phyloP scores from a whole-genome alignment of 345 rosid genomes.

The Anacardium occidentale region DNA sequence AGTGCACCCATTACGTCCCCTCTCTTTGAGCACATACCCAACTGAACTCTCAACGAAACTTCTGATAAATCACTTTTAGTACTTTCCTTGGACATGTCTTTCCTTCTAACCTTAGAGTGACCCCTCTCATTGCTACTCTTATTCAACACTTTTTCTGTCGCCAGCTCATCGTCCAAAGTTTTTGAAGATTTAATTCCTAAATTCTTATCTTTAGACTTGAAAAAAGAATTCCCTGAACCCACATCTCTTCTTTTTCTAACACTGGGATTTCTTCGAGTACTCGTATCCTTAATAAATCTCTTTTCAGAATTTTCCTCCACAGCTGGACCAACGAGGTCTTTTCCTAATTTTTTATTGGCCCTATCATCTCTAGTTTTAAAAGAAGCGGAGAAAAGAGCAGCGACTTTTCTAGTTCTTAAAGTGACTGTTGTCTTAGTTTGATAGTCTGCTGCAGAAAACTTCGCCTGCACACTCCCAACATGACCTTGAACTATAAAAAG shows the following conservation, averaged over 20 bases:
- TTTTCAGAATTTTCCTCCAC: slow-evolving; percentile 31
- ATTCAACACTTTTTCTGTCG: slow-evolving; percentile 5
- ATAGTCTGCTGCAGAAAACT: slow-evolving; percentile 29
- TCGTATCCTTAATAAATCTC: slow-evolving; percentile 17
- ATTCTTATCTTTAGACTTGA: slow-evolving; percentile 21
- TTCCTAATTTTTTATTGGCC: slow-evolving; percentile 16
- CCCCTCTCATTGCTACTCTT: slow-evolving; percentile 11
- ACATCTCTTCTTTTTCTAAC: slow-evolving; percentile 18
- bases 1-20: slow-evolving; percentile 64
- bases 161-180: slow-evolving; percentile 1
- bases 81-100: slow-evolving; percentile 26
- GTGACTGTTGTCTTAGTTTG: slow-evolving; percentile 17
- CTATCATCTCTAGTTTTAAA: slow-evolving; percentile 17
- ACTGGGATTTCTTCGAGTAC: slow-evolving; percentile 16
- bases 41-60: slow-evolving; percentile 24
- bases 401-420: slow-evolving; percentile 23
- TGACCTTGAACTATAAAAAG: slow-evolving; percentile 15
- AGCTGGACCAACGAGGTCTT: slow-evolving; percentile 26
- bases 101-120: slow-evolving; percentile 20
- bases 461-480: slow-evolving; percentile 21
- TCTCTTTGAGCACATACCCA: slow-evolving; percentile 63
- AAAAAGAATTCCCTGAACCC: slow-evolving; percentile 25
- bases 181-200: slow-evolving; percentile 1
- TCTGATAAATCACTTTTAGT: slow-evolving; percentile 29
- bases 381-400: slow-evolving; percentile 30